phyloP scores from a whole-genome alignment of 2,329 filamentous ascomycete species.

The Nigrospora oryzae region DNA sequence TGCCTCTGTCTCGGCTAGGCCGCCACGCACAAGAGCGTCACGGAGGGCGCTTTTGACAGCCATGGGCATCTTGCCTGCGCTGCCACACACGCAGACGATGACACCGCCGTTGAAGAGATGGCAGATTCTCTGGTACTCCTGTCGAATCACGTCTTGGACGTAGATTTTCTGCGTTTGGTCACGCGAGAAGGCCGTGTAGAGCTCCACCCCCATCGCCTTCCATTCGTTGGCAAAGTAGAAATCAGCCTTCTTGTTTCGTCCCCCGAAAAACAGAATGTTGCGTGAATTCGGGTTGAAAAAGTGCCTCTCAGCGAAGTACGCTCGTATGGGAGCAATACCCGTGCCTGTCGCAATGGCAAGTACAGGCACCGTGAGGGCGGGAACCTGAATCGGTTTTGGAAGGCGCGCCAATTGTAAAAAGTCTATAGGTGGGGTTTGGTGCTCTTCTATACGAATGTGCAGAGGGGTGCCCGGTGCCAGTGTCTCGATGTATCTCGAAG shows the following conservation, averaged over 20 bases:
- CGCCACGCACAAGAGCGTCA: conserved; percentile 34
- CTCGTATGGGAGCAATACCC: conserved; percentile 76
- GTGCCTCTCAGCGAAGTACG: conserved; percentile 68
- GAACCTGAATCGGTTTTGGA: conserved; percentile 5
- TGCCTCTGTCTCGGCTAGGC: conserved; percentile 21
- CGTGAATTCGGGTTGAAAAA: conserved; percentile 11
- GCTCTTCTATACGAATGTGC: conserved; percentile 47
- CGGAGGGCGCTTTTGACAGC: conserved; percentile 43
- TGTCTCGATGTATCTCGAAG: conserved; percentile 73
- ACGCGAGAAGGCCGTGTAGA: conserved; percentile 61
- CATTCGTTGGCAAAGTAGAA: conserved; percentile 80
- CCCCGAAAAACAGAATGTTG: conserved; percentile 70
- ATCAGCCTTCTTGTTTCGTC: conserved; percentile 65
- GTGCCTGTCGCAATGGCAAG: conserved; percentile 80
- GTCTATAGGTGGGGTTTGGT: conserved; percentile 17
- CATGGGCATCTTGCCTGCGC: conserved; percentile 48
- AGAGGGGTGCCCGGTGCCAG: conserved; percentile 52
- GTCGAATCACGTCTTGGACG: conserved; percentile 45
- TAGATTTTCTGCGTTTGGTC: conserved; percentile 52
- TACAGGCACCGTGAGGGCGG: conserved; percentile 38
- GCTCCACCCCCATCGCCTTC: conserved; percentile 40
- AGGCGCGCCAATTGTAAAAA: conserved; percentile 1
- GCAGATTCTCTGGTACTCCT: conserved; percentile 27
- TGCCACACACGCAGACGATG: conserved; percentile 47
- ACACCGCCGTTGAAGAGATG: conserved; percentile 28